These are phyloP conservation scores for Zymoseptoria pseudotritici DNA, from an alignment of 2,329 filamentous ascomycete species.

Conservation along the genomic window DNA sequence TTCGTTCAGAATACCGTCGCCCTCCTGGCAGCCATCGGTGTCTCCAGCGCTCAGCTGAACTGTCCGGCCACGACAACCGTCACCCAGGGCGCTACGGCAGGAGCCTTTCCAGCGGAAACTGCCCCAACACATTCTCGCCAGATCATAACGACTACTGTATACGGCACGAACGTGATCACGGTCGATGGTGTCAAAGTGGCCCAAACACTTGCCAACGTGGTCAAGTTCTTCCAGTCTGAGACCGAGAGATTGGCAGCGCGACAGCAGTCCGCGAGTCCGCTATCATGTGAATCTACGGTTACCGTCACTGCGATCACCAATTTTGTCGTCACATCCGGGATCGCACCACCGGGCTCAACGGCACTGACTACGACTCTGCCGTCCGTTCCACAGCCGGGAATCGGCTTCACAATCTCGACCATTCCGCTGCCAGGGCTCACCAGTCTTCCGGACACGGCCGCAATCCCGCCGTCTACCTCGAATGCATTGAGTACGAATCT, in stretches of 20 bases:
- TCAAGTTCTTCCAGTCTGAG: neutral
- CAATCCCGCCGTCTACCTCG: no score
- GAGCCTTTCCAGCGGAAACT: neutral
- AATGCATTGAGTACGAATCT: no score
- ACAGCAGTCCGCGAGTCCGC: neutral
- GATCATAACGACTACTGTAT: neutral
- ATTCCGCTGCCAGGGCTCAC: neutral
- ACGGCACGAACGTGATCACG: neutral
- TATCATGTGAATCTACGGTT: neutral
- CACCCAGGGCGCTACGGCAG: neutral
- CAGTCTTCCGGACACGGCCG: no score
- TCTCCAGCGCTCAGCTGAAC: neutral
- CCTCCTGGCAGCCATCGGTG: neutral
- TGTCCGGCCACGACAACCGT: neutral
- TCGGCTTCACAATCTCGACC: neutral
- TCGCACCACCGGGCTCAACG: neutral
- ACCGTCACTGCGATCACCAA: constrained; percentile 1
- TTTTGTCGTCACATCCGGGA: neutral
- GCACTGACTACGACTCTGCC: neutral
- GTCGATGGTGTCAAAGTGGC: neutral
- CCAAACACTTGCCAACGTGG: neutral
- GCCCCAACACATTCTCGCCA: neutral
- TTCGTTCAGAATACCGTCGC: neutral
- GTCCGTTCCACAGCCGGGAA: no score
- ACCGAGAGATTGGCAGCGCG: neutral